phyloP scores from a whole-genome alignment of 2,329 filamentous ascomycete species.

The Diaporthe sp. region DNA sequence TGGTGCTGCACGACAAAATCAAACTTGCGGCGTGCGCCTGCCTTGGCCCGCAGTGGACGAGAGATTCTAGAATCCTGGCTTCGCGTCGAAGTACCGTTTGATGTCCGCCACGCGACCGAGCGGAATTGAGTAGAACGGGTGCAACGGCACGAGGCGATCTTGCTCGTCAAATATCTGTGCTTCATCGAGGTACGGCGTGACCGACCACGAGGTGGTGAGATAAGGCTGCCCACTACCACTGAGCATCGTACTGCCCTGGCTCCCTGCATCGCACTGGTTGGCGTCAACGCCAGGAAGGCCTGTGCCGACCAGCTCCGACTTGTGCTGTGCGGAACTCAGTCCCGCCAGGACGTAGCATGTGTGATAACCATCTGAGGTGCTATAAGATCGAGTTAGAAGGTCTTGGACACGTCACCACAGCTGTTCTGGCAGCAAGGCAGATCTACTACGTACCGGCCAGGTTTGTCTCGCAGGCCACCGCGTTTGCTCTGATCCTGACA shows the following conservation, averaged over 20 bases:
- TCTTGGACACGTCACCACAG: not conserved
- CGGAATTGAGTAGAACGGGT: slow-evolving; percentile 89
- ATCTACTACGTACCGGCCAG: slow-evolving; percentile 75
- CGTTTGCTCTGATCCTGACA: slow-evolving; percentile 78
- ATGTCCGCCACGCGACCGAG: slow-evolving; percentile 74
- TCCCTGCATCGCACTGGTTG: slow-evolving; percentile 42
- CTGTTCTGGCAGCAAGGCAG: not conserved
- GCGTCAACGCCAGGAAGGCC: slow-evolving; percentile 44
- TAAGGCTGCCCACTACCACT: slow-evolving; percentile 3
- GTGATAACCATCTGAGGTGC: slow-evolving; percentile 88
- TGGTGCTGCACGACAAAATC: not conserved
- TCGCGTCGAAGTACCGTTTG: slow-evolving; percentile 71
- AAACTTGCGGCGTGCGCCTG: not conserved
- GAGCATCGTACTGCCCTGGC: slow-evolving; percentile 9
- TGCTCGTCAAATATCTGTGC: slow-evolving; percentile 75
- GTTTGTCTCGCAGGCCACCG: slow-evolving; percentile 93
- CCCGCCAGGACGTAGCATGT: slow-evolving; percentile 92
- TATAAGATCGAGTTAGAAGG: slow-evolving; percentile 45
- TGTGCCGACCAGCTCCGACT: slow-evolving; percentile 58
- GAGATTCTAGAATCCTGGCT: slow-evolving; percentile 61
- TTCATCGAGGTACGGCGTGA: slow-evolving; percentile 60
- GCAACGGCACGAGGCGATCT: slow-evolving; percentile 76
- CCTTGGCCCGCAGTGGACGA: not conserved
- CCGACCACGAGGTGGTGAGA: slow-evolving; percentile 50
- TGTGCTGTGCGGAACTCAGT: slow-evolving; percentile 83